Percentiles rank a stretch among this genome's conserved stretches.
Evolutionary conservation across 106 monocot genomes (phyloP).

Genomic region (Dendrobium officinale): DNA sequence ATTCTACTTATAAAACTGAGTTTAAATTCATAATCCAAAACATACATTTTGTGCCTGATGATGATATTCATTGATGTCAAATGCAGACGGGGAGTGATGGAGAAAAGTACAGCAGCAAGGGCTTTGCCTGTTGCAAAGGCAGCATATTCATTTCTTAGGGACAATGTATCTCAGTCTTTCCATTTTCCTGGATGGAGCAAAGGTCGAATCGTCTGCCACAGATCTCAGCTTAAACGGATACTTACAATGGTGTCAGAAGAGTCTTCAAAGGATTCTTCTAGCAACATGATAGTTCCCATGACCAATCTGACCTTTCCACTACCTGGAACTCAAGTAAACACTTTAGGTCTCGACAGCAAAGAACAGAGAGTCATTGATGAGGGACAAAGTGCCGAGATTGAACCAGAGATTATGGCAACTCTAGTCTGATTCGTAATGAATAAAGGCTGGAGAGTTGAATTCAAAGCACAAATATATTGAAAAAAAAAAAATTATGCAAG

Average conservation of each 20-base stretch:
- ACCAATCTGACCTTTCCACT: slow-evolving; percentile 46
- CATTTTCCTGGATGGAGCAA: slow-evolving; percentile 90
- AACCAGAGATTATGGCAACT: slow-evolving; percentile 36
- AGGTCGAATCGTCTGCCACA: slow-evolving; percentile 71
- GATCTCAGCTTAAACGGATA: slow-evolving; percentile 65
- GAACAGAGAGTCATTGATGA: background rate
- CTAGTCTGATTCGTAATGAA: slow-evolving; percentile 2
- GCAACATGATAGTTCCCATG: slow-evolving; percentile 25
- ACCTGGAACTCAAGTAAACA: slow-evolving; percentile 48
- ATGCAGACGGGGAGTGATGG: slow-evolving; percentile 87
- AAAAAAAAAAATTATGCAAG: no score
- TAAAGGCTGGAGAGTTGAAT: background rate
- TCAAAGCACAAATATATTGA: no score
- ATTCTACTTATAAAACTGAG: background rate
- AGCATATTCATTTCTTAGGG: slow-evolving; percentile 65
- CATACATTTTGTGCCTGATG: background rate
- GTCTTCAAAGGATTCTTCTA: slow-evolving; percentile 16
- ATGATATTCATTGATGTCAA: slow-evolving; percentile 3
- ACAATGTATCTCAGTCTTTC: slow-evolving; percentile 58
- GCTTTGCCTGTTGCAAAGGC: slow-evolving; percentile 58
- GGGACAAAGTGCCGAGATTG: slow-evolving; percentile 1
- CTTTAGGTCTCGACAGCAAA: background rate
- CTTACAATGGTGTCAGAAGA: slow-evolving; percentile 17
- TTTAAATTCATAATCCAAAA: background rate
- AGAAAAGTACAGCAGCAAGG: slow-evolving; percentile 56